These are phyloP conservation scores for Helminthosporium solani DNA, from an alignment of 2,329 filamentous ascomycete genomes.

Conservation along the genomic window DNA sequence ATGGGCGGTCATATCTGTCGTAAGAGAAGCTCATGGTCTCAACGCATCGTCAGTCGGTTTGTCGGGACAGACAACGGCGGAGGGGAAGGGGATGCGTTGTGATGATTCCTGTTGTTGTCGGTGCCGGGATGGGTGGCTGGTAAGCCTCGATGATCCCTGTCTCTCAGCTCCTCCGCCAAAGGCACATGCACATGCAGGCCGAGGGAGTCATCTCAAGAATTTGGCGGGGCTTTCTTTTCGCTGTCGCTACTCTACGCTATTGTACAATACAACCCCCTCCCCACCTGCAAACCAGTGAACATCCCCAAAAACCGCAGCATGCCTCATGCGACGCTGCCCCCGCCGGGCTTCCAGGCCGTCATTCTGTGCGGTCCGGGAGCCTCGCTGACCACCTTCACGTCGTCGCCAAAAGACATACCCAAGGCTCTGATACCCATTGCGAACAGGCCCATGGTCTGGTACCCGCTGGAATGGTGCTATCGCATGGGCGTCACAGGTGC, in stretches of 20 bases:
- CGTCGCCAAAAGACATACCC: constrained; percentile 75
- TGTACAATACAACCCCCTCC: no score
- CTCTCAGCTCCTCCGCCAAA: constrained; percentile 2
- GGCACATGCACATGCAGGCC: no score
- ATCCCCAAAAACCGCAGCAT: constrained; percentile 45
- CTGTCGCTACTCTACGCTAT: no score
- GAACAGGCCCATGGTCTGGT: constrained; percentile 88
- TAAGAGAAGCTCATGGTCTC: constrained; percentile 48
- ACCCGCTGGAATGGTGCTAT: constrained; percentile 82
- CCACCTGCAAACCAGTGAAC: not conserved
- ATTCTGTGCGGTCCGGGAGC: constrained; percentile 82
- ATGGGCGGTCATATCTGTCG: constrained; percentile 55
- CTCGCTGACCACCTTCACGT: constrained; percentile 79
- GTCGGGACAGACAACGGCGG: not conserved
- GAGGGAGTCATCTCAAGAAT: constrained; percentile 11
- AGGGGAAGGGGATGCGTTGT: constrained; percentile 5
- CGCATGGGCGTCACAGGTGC: constrained; percentile 74
- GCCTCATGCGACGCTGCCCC: constrained; percentile 75
- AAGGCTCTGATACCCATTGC: constrained; percentile 82
- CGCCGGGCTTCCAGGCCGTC: constrained; percentile 76
- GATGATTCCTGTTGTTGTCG: constrained; percentile 15
- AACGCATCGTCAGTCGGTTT: constrained; percentile 7
- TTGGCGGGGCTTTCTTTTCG: constrained; percentile 20
- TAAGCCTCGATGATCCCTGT: constrained; percentile 14
- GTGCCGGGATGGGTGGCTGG: constrained; percentile 16